Conservation (phyloP, 1,139 yeast species). For the Geotrichum phurueaensis region DNA sequence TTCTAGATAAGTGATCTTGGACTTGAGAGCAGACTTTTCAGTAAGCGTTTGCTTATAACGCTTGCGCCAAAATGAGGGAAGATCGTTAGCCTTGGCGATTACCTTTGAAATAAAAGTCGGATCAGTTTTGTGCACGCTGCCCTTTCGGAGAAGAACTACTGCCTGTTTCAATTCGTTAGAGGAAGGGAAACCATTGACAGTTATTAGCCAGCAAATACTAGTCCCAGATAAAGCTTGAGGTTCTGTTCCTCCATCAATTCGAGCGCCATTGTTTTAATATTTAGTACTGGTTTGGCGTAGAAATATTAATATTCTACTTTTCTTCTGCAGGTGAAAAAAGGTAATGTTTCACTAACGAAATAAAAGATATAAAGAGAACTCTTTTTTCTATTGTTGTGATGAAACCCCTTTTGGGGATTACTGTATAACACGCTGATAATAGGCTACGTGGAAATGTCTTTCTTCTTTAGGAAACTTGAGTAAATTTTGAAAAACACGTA, state of each 20-base stretch:
- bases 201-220: constrained; percentile 1
- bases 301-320: too few species aligned
- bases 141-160: constrained; percentile 8
- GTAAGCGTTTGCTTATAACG: constrained; percentile 6
- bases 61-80: constrained; percentile 13
- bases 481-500: neutral
- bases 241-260: constrained; percentile 1
- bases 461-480: neutral
- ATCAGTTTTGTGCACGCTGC: neutral
- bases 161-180: constrained; percentile 3
- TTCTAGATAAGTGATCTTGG: neutral
- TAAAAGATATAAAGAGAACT: too few species aligned
- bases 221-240: constrained; percentile 3
- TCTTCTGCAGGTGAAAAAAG: too few species aligned
- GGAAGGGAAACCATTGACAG: neutral
- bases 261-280: neutral
- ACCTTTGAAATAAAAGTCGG: neutral
- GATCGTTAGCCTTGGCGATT: constrained; percentile 7
- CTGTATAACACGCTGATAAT: neutral
- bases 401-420: too few species aligned
- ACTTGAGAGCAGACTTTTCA: constrained; percentile 1
- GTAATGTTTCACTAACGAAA: too few species aligned
- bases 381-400: too few species aligned
- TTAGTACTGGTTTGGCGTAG: neutral
- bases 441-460: neutral